Conservation (phyloP, 352 stramenopile genomes). For the Globisporangium abappressorium region DNA sequence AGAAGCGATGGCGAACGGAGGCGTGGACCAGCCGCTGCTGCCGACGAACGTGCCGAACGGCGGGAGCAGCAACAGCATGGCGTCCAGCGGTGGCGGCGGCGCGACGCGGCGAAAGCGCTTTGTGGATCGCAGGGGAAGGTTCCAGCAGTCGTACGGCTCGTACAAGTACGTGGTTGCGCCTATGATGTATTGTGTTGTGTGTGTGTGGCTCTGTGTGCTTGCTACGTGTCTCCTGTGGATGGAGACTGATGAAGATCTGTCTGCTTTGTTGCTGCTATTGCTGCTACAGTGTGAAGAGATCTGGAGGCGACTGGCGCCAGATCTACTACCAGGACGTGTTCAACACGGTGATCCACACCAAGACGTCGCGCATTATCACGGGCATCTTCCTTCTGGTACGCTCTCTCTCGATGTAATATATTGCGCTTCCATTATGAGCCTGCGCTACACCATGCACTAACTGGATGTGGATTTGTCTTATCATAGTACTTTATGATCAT, state of each 20-base stretch:
- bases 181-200: too few relatives aligned
- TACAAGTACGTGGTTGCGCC: slow-evolving; percentile 54
- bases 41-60: slow-evolving; percentile 10
- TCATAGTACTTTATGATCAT: slow-evolving; percentile 78
- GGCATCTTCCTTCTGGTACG: slow-evolving; percentile 74
- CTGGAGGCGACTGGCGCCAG: slow-evolving; percentile 73
- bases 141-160: slow-evolving; percentile 65
- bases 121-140: slow-evolving; percentile 57
- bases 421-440: not conserved
- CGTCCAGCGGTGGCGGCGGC: not conserved
- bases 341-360: slow-evolving; percentile 87
- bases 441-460: not conserved
- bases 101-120: slow-evolving; percentile 34
- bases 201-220: not conserved
- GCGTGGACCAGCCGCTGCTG: slow-evolving; percentile 33
- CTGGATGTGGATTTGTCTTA: not conserved
- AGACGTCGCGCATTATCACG: slow-evolving; percentile 73
- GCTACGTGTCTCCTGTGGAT: slow-evolving; percentile 9
- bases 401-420: not conserved
- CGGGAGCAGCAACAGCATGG: slow-evolving; percentile 6
- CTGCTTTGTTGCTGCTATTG: slow-evolving; percentile 5
- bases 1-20: slow-evolving; percentile 6
- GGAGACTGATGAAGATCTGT: slow-evolving; percentile 19
- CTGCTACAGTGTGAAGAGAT: slow-evolving; percentile 33
- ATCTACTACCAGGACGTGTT: slow-evolving; percentile 87